Evolutionary conservation across 495 filamentous ascomycete species (phyloP).

Genomic region (Halenospora varia): DNA sequence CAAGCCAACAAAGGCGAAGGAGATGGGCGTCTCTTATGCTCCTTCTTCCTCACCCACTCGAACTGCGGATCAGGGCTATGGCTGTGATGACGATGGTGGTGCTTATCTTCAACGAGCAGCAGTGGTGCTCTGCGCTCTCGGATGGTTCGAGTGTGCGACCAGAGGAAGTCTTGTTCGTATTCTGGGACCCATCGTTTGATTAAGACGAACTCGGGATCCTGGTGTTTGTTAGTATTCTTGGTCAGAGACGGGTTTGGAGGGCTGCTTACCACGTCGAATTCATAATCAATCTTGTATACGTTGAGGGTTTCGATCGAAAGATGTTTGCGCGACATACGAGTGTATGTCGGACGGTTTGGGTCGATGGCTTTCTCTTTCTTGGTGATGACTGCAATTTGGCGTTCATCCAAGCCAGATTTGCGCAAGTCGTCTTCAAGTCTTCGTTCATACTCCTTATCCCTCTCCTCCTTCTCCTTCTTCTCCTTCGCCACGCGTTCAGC

Average conservation of each 20-base stretch:
- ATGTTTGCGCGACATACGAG: slow-evolving; percentile 51
- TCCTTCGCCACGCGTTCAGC: slow-evolving; percentile 45
- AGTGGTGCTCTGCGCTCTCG: slow-evolving; percentile 38
- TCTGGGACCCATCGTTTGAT: slow-evolving; percentile 75
- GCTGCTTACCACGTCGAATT: slow-evolving; percentile 43
- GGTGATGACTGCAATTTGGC: slow-evolving; percentile 47
- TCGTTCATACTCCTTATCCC: slow-evolving; percentile 35
- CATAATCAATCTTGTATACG: slow-evolving; percentile 46
- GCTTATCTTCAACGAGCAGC: slow-evolving; percentile 13
- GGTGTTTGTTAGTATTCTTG: slow-evolving; percentile 28
- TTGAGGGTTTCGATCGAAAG: slow-evolving; percentile 52
- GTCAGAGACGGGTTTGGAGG: neutral
- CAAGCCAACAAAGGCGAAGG: slow-evolving; percentile 25
- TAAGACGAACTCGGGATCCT: slow-evolving; percentile 67
- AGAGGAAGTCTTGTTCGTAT: slow-evolving; percentile 67
- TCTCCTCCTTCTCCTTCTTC: slow-evolving; percentile 42
- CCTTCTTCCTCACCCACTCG: slow-evolving; percentile 25
- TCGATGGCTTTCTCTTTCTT: slow-evolving; percentile 41
- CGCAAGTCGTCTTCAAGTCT: slow-evolving; percentile 44
- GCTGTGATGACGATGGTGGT: slow-evolving; percentile 15
- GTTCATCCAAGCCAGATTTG: slow-evolving; percentile 45
- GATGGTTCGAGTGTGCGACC: slow-evolving; percentile 62
- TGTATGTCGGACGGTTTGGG: slow-evolving; percentile 44
- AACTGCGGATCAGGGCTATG: slow-evolving; percentile 23
- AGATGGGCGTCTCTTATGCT: slow-evolving; percentile 22